These are phyloP conservation scores for Hypoxylon cercidicola DNA, from an alignment of 495 filamentous ascomycete genomes.

Conservation along the genomic window DNA sequence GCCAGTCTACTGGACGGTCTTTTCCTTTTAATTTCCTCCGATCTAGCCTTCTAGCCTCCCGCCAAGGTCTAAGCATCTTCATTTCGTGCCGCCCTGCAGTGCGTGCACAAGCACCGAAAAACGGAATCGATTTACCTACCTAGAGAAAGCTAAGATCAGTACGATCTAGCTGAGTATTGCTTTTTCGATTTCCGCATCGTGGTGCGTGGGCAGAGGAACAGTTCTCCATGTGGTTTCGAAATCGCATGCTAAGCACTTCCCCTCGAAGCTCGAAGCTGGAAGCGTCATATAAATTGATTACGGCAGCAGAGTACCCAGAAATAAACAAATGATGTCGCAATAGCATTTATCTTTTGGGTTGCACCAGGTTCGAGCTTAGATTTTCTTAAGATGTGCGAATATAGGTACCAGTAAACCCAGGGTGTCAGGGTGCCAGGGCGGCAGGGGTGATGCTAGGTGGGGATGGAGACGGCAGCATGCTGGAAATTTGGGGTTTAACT, in stretches of 20 bases:
- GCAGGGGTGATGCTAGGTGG: conserved; percentile 13
- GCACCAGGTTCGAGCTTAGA: conserved; percentile 33
- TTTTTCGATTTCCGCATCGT: neutral
- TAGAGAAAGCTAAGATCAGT: neutral
- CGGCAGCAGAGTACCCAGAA: conserved; percentile 22
- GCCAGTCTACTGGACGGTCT: conserved; percentile 9
- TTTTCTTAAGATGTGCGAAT: conserved; percentile 61
- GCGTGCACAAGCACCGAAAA: neutral
- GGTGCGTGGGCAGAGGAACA: neutral
- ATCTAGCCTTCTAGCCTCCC: conserved; percentile 9
- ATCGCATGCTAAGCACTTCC: conserved; percentile 5
- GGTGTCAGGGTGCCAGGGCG: conserved; percentile 2
- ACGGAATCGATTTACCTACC: neutral
- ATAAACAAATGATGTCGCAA: conserved; percentile 40
- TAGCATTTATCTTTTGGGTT: conserved; percentile 30
- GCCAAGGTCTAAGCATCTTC: neutral
- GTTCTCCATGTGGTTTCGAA: neutral
- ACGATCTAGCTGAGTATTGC: neutral
- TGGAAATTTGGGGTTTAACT: conserved; percentile 44
- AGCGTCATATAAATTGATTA: conserved; percentile 31
- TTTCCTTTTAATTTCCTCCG: conserved; percentile 2
- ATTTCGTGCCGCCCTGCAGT: neutral
- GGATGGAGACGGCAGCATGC: conserved; percentile 8
- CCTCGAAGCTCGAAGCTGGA: too few species aligned
- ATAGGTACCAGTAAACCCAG: conserved; percentile 37